Conservation (phyloP, 164 flowering plant genomes). For the Tetracentron sinense region DNA sequence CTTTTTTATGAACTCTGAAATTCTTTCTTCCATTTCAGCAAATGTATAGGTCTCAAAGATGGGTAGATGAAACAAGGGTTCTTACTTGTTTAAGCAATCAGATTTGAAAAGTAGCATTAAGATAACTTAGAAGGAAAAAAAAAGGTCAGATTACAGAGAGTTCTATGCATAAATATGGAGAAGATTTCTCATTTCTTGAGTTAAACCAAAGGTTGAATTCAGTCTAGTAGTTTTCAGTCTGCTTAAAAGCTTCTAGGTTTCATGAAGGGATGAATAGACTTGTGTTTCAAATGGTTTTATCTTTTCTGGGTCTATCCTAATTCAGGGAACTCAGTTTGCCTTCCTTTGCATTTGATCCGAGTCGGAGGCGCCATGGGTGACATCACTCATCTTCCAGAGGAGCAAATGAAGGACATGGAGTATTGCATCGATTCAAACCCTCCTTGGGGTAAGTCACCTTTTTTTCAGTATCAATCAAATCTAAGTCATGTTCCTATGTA, state of each 20-base stretch:
- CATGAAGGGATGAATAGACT: no score
- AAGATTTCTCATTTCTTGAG: no score
- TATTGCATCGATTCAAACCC: conserved; percentile 7
- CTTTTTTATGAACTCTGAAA: not conserved
- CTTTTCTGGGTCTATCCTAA: no score
- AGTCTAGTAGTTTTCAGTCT: no score
- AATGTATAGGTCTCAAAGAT: not conserved
- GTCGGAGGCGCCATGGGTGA: not conserved
- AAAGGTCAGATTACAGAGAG: no score
- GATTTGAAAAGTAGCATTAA: not conserved
- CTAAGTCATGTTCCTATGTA: not conserved
- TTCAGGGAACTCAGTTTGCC: no score
- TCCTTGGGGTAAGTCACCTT: conserved; percentile 1
- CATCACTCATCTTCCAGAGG: conserved; percentile 2
- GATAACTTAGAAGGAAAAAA: not conserved
- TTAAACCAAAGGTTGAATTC: no score
- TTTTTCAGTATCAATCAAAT: not conserved
- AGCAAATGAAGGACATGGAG: conserved; percentile 1
- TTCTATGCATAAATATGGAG: no score
- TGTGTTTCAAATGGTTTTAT: not conserved
- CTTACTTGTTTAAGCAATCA: not conserved
- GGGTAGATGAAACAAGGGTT: not conserved
- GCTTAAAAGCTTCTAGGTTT: no score
- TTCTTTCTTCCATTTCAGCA: not conserved
- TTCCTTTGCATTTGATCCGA: not conserved